These are phyloP conservation scores for Pseudozyma thailandica DNA, from an alignment of 1,284 basidiomycete species.

Conservation along the genomic window DNA sequence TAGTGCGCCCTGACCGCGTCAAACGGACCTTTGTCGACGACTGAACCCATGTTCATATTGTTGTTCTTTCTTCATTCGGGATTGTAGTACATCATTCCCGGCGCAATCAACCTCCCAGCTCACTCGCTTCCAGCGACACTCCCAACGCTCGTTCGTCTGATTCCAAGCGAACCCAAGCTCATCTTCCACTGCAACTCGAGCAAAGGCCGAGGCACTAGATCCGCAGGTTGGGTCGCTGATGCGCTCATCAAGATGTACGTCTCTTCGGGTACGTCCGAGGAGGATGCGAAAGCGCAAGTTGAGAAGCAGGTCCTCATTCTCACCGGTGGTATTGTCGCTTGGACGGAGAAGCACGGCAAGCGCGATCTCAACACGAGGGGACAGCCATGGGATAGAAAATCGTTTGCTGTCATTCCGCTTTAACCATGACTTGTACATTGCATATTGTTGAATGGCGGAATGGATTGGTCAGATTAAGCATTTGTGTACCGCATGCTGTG, in stretches of 20 bases:
- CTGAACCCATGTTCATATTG: constrained; percentile 46
- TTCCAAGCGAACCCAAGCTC: constrained; percentile 59
- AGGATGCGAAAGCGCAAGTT: constrained; percentile 25
- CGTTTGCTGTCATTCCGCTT: constrained; percentile 31
- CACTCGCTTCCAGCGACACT: constrained; percentile 67
- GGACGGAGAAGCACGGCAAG: constrained; percentile 46
- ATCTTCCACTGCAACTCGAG: constrained; percentile 67
- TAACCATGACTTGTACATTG: no score
- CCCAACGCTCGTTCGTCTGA: constrained; percentile 55
- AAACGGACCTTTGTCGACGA: constrained; percentile 38
- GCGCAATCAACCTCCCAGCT: constrained; percentile 68
- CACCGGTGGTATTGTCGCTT: constrained; percentile 61
- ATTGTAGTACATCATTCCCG: constrained; percentile 58
- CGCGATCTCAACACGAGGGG: constrained; percentile 36
- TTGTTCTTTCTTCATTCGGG: constrained; percentile 18
- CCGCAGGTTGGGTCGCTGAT: constrained; percentile 65
- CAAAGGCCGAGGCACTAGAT: constrained; percentile 56
- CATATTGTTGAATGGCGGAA: no score
- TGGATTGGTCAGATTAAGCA: background rate
- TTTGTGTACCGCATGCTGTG: background rate
- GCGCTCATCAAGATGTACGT: constrained; percentile 47
- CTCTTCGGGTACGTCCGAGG: constrained; percentile 9
- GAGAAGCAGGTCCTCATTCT: constrained; percentile 52
- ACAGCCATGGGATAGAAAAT: constrained; percentile 40
- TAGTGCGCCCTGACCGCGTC: background rate